Percentiles rank a stretch among this genome's conserved stretches.
phyloP scores from a whole-genome alignment of 768 basidiomycete species.

The Suillus discolor region DNA sequence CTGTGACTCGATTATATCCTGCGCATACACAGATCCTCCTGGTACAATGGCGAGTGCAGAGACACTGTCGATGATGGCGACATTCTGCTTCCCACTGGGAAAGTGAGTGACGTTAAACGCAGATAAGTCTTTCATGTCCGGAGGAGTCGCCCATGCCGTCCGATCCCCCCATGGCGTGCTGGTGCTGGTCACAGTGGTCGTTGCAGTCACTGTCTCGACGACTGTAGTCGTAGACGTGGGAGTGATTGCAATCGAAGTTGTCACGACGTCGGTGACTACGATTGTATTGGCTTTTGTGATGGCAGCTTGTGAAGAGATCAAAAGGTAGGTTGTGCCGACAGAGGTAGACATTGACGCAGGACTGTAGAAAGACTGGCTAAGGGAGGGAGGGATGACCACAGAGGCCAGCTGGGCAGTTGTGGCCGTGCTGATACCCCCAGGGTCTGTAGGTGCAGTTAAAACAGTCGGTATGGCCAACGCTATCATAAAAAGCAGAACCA shows the following conservation, averaged over 20 bases:
- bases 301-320: neutral
- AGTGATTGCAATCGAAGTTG: slow-evolving; percentile 10
- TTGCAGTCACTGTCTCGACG: slow-evolving; percentile 14
- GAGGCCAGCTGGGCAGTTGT: neutral
- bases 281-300: slow-evolving; percentile 4
- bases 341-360: neutral
- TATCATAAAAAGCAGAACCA: neutral
- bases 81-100: slow-evolving; percentile 54
- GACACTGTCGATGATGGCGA: slow-evolving; percentile 54
- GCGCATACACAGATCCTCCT: neutral
- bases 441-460: neutral
- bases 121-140: slow-evolving; percentile 57
- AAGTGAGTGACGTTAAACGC: slow-evolving; percentile 62
- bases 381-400: neutral
- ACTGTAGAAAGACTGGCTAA: neutral
- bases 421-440: neutral
- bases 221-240: slow-evolving; percentile 11
- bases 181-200: neutral
- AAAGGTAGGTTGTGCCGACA: neutral
- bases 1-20: slow-evolving; percentile 16
- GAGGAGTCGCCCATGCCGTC: slow-evolving; percentile 53
- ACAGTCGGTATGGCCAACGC: neutral
- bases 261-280: slow-evolving; percentile 12
- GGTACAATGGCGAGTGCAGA: slow-evolving; percentile 38
- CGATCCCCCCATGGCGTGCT: slow-evolving; percentile 17